Conservation (phyloP, 306 rosid genomes). For the Sphenostylis stenocarpa region DNA sequence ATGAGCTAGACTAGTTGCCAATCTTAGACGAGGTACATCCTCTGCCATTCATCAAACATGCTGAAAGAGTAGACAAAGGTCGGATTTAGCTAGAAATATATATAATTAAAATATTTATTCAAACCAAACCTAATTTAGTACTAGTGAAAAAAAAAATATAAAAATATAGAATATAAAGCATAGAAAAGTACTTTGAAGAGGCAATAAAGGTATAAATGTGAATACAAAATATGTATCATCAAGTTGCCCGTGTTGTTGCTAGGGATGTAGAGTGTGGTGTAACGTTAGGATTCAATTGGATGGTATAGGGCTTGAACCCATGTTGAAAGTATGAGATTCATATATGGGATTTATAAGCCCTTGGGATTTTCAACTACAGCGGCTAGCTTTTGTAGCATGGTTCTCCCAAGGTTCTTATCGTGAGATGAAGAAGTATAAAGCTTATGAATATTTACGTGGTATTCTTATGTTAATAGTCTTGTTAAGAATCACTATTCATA, state of each 20-base stretch:
- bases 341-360: neutral
- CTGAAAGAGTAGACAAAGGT: no score
- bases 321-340: neutral
- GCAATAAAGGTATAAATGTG: no score
- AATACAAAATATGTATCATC: no score
- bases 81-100: no score
- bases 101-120: no score
- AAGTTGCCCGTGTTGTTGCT: neutral
- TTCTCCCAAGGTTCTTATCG: neutral
- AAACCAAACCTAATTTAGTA: no score
- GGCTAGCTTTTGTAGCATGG: neutral
- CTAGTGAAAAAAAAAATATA: no score
- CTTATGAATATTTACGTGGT: neutral
- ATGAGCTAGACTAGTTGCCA: no score
- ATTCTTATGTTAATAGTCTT: neutral
- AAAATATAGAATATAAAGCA: no score
- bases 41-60: no score
- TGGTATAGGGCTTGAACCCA: neutral
- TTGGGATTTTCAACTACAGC: neutral
- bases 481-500: neutral
- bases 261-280: neutral
- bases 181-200: no score
- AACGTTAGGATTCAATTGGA: neutral
- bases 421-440: neutral
- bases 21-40: no score